phyloP scores from a whole-genome alignment of 2,329 filamentous ascomycete species.

The Fusarium verrucosum region DNA sequence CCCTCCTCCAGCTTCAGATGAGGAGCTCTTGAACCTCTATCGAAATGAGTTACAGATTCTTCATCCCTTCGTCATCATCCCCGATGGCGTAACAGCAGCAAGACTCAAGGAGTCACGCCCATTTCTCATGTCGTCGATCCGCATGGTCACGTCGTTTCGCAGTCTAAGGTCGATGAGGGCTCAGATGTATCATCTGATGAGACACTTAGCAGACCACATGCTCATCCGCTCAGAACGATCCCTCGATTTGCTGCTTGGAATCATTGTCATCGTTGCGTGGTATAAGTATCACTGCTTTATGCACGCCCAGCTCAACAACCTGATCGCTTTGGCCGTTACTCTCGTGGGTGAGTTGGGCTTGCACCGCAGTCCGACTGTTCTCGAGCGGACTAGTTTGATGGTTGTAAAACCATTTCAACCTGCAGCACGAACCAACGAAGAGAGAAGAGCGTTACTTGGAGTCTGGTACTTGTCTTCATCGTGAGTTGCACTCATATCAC shows the following conservation, averaged over 20 bases:
- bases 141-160: conserved; percentile 60
- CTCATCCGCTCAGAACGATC: conserved; percentile 60
- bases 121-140: conserved; percentile 60
- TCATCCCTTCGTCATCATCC: conserved; percentile 60
- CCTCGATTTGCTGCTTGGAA: conserved; percentile 59
- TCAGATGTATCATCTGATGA: conserved; percentile 60
- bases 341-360: conserved; percentile 60
- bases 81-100: conserved; percentile 48
- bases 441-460: conserved; percentile 61
- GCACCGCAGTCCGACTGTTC: conserved; percentile 52
- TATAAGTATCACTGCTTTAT: conserved; percentile 65
- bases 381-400: conserved; percentile 56
- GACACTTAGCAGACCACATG: conserved; percentile 58
- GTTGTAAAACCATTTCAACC: conserved; percentile 53
- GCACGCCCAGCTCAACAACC: conserved; percentile 62
- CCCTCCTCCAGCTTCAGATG: conserved; percentile 56
- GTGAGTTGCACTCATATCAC: conserved; percentile 48
- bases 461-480: conserved; percentile 64
- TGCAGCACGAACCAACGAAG: conserved; percentile 58
- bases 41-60: conserved; percentile 54
- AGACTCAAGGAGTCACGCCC: conserved; percentile 54
- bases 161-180: conserved; percentile 59
- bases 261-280: conserved; percentile 60
- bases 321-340: conserved; percentile 59
- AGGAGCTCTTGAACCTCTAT: conserved; percentile 57